These are phyloP conservation scores for Hymenoscyphus repandus DNA, from an alignment of 2,329 filamentous ascomycete genomes.

Conservation along the genomic window DNA sequence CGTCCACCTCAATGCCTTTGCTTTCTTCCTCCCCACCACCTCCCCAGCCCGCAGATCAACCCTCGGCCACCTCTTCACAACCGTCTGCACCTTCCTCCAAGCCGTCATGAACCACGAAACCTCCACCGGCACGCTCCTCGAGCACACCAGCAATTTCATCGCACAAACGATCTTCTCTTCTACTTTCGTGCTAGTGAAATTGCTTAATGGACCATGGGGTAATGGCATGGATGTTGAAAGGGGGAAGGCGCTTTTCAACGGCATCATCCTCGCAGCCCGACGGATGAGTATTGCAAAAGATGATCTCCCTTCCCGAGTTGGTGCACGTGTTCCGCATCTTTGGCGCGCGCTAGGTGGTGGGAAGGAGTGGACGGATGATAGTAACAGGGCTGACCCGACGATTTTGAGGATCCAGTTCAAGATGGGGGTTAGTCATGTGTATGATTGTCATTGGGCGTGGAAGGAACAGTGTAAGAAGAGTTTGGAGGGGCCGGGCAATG, in stretches of 20 bases:
- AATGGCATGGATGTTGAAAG: conserved; percentile 49
- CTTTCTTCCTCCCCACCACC: conserved; percentile 25
- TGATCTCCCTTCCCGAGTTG: conserved; percentile 58
- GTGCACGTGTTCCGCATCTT: conserved; percentile 60
- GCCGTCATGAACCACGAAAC: conserved; percentile 16
- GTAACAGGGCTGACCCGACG: conserved; percentile 42
- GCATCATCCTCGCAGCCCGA: conserved; percentile 53
- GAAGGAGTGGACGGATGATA: conserved; percentile 13
- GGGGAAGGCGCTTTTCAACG: conserved; percentile 51
- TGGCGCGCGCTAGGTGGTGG: conserved; percentile 38
- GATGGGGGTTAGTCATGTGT: conserved; percentile 63
- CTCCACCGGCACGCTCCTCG: conserved; percentile 29
- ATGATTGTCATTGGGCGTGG: conserved; percentile 65
- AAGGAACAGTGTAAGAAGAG: conserved; percentile 35
- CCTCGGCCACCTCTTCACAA: conserved; percentile 41
- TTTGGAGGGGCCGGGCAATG: not conserved
- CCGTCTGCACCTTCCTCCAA: conserved; percentile 27
- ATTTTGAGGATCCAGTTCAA: conserved; percentile 61
- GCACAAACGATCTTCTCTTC: conserved; percentile 63
- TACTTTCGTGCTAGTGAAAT: conserved; percentile 58
- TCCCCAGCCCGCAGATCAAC: conserved; percentile 37
- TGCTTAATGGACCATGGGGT: conserved; percentile 61
- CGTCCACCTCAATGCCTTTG: conserved; percentile 18
- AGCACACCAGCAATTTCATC: conserved; percentile 54
- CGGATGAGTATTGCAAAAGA: conserved; percentile 57